Evolutionary conservation across 2,329 filamentous ascomycete species (phyloP).

Genomic region (Arthrobotrys iridis): DNA sequence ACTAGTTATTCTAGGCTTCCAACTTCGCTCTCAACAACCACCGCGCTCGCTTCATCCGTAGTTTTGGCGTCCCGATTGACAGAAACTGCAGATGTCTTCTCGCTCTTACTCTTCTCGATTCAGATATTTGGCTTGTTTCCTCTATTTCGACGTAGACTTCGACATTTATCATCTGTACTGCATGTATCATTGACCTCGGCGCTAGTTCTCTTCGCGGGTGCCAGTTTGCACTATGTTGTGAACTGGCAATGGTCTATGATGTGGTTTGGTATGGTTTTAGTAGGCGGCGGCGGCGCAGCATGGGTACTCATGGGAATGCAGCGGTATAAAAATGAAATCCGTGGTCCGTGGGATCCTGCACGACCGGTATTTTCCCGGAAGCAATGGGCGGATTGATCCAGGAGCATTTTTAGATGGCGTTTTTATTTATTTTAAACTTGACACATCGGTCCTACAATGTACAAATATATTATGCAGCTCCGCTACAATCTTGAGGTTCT

Average conservation of each 20-base stretch:
- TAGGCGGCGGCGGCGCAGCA: slow-evolving; percentile 91
- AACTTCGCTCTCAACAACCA: slow-evolving; percentile 85
- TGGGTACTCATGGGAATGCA: slow-evolving; percentile 98
- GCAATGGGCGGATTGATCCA: slow-evolving; percentile 64
- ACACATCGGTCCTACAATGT: not conserved
- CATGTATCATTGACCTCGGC: slow-evolving; percentile 79
- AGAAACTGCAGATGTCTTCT: slow-evolving; percentile 93
- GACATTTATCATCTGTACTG: slow-evolving; percentile 81
- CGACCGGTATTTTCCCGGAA: slow-evolving; percentile 80
- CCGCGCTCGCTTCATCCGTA: slow-evolving; percentile 93
- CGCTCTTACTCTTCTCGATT: slow-evolving; percentile 92
- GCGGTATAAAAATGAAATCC: slow-evolving; percentile 99
- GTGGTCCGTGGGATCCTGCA: slow-evolving; percentile 96
- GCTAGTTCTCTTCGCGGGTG: slow-evolving; percentile 81
- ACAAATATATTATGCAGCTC: not conserved
- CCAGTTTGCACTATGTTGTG: slow-evolving; percentile 75
- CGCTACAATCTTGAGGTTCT: not conserved
- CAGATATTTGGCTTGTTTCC: slow-evolving; percentile 97
- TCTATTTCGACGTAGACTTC: slow-evolving; percentile 90
- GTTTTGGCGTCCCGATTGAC: slow-evolving; percentile 85
- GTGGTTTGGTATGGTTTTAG: slow-evolving; percentile 77
- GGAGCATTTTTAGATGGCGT: slow-evolving; percentile 27
- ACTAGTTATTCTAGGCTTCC: slow-evolving; percentile 63
- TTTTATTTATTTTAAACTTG: no score
- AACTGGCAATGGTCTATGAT: slow-evolving; percentile 71